A percentile compares a stretch with the other conserved stretches of the same genome.
Evolutionary conservation across 352 stramenopile genomes (phyloP).

Genomic region (Plasmopara viticola): DNA sequence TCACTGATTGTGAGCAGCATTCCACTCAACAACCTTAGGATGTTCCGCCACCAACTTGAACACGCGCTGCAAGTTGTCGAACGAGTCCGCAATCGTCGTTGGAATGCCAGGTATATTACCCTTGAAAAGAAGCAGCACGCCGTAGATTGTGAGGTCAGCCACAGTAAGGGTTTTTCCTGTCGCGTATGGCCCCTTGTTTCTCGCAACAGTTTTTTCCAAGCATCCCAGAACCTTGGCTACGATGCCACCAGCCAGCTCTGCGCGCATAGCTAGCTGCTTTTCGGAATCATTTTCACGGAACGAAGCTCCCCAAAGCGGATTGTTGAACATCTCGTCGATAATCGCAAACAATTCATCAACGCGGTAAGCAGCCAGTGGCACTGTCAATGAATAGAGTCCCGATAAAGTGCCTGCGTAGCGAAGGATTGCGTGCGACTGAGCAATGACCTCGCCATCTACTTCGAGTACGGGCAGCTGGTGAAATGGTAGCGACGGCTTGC

Average conservation of each 20-base stretch:
- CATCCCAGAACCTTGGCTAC: conserved; percentile 35
- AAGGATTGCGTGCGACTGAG: conserved; percentile 44
- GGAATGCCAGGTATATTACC: conserved; percentile 24
- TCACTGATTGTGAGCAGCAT: conserved; percentile 32
- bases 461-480: conserved; percentile 42
- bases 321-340: conserved; percentile 39
- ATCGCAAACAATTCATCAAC: conserved; percentile 37
- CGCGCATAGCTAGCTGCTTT: conserved; percentile 36
- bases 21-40: conserved; percentile 52
- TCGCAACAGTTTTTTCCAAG: conserved; percentile 38
- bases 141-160: conserved; percentile 47
- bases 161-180: conserved; percentile 34
- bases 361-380: conserved; percentile 20
- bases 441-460: conserved; percentile 35
- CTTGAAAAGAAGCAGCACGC: conserved; percentile 32
- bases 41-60: conserved; percentile 35
- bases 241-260: conserved; percentile 24
- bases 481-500: conserved; percentile 36
- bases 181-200: conserved; percentile 35
- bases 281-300: conserved; percentile 25
- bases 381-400: conserved; percentile 32
- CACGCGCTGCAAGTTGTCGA: conserved; percentile 29
- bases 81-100: conserved; percentile 28
- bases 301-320: conserved; percentile 16
- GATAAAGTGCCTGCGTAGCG: conserved; percentile 49